Evolutionary conservation across 2,329 filamentous ascomycete genomes (phyloP).

Genomic region (Pseudophaeomoniella oleicola): DNA sequence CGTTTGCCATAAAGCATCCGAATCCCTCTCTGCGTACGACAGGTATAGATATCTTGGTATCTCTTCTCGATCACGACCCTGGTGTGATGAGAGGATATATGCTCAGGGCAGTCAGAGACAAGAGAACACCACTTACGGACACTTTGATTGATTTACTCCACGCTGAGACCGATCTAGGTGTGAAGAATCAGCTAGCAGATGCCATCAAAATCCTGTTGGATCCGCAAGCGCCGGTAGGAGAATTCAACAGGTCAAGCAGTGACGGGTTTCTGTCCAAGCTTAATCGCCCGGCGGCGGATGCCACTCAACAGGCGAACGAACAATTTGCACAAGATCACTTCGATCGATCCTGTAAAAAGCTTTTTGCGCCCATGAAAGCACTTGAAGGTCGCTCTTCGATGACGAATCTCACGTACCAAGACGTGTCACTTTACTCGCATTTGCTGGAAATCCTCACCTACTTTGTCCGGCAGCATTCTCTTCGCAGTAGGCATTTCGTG

Average conservation of each 20-base stretch:
- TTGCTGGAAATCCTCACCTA: slow-evolving; percentile 87
- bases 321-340: slow-evolving; percentile 81
- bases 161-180: slow-evolving; percentile 80
- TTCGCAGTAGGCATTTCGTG: slow-evolving; percentile 78
- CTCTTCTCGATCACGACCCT: slow-evolving; percentile 89
- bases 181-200: slow-evolving; percentile 91
- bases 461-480: slow-evolving; percentile 78
- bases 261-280: slow-evolving; percentile 54
- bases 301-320: slow-evolving; percentile 51
- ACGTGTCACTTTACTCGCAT: slow-evolving; percentile 82
- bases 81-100: slow-evolving; percentile 88
- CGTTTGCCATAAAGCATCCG: slow-evolving; percentile 73
- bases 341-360: slow-evolving; percentile 65
- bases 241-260: slow-evolving; percentile 43
- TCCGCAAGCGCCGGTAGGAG: slow-evolving; percentile 44
- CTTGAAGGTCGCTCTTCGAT: slow-evolving; percentile 46
- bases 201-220: slow-evolving; percentile 89
- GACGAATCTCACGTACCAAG: slow-evolving; percentile 60
- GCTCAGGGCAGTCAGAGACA: slow-evolving; percentile 69
- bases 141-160: slow-evolving; percentile 84
- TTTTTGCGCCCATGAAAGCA: slow-evolving; percentile 77
- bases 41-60: slow-evolving; percentile 83
- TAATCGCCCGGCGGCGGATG: slow-evolving; percentile 42
- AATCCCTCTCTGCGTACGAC: slow-evolving; percentile 80
- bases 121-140: slow-evolving; percentile 73